phyloP scores from a whole-genome alignment of 108 stramenopile genomes.

The Stephanodiscus minutulus region DNA sequence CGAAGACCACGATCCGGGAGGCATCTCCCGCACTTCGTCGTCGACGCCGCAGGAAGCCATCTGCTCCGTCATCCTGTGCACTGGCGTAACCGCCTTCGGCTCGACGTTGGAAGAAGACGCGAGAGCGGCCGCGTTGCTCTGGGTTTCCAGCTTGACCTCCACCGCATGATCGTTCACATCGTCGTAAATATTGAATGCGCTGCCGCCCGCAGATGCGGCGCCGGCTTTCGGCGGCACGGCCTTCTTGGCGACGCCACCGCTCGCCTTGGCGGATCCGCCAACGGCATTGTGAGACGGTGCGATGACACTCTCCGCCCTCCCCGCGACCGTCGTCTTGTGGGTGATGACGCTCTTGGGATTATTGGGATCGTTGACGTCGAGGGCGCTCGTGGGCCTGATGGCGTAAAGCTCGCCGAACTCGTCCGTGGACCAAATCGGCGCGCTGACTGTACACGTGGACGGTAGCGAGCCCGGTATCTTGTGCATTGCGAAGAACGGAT shows the following conservation, averaged over 20 bases:
- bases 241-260: neutral
- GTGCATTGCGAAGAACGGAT: slow-evolving; percentile 83
- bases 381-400: slow-evolving; percentile 45
- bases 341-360: neutral
- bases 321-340: neutral
- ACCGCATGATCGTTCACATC: slow-evolving; percentile 25
- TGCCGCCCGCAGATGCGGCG: slow-evolving; percentile 11
- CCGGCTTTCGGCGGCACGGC: neutral
- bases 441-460: slow-evolving; percentile 53
- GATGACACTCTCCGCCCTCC: neutral
- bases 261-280: neutral
- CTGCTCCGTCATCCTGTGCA: slow-evolving; percentile 23
- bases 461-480: slow-evolving; percentile 68
- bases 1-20: slow-evolving; percentile 7
- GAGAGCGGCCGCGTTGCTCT: neutral
- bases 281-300: neutral
- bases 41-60: slow-evolving; percentile 30
- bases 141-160: slow-evolving; percentile 8
- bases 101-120: neutral
- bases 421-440: slow-evolving; percentile 71
- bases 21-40: slow-evolving; percentile 20
- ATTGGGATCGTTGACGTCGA: slow-evolving; percentile 26
- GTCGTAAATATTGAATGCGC: slow-evolving; percentile 47
- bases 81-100: neutral
- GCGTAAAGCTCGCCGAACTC: slow-evolving; percentile 54